Percentiles rank a stretch among this genome's conserved stretches.
Conservation (phyloP, 306 rosid species). For the Lathyrus sativus region DNA sequence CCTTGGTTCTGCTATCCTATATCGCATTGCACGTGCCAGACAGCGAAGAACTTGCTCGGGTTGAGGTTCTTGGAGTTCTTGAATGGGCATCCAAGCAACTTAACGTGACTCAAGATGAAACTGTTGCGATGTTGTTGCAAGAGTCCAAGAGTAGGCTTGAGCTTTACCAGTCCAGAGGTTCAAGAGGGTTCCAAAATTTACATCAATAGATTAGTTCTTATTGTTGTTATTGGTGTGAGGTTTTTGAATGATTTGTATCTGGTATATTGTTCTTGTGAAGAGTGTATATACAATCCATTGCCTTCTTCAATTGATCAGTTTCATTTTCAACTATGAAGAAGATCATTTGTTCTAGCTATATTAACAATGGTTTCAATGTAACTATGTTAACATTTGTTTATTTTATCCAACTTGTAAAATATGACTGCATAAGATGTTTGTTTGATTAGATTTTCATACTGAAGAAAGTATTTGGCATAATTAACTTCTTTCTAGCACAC, state of each 20-base stretch:
- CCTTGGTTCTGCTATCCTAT: constrained; percentile 69
- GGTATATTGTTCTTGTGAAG: constrained; percentile 40
- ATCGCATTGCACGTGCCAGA: constrained; percentile 89
- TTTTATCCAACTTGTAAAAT: not conserved
- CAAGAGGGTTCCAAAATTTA: constrained; percentile 66
- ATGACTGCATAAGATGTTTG: not conserved
- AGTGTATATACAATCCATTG: constrained; percentile 48
- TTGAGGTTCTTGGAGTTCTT: constrained; percentile 71
- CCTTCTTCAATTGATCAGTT: constrained; percentile 20
- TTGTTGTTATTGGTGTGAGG: not conserved
- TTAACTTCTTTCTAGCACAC: not conserved
- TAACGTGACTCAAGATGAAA: constrained; percentile 55
- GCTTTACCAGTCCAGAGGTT: constrained; percentile 86
- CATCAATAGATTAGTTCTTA: constrained; percentile 35
- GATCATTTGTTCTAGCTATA: constrained; percentile 24
- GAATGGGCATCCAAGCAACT: constrained; percentile 94
- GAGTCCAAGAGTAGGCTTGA: constrained; percentile 82
- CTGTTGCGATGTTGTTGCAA: constrained; percentile 54
- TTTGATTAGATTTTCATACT: not conserved
- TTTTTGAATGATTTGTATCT: constrained; percentile 35
- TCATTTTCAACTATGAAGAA: constrained; percentile 7
- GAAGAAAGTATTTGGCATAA: constrained; percentile 4
- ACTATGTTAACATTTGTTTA: not conserved
- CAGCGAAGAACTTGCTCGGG: constrained; percentile 80
- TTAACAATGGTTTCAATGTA: not conserved